phyloP scores from a whole-genome alignment of 345 rosid species.

The Durio zibethinus region DNA sequence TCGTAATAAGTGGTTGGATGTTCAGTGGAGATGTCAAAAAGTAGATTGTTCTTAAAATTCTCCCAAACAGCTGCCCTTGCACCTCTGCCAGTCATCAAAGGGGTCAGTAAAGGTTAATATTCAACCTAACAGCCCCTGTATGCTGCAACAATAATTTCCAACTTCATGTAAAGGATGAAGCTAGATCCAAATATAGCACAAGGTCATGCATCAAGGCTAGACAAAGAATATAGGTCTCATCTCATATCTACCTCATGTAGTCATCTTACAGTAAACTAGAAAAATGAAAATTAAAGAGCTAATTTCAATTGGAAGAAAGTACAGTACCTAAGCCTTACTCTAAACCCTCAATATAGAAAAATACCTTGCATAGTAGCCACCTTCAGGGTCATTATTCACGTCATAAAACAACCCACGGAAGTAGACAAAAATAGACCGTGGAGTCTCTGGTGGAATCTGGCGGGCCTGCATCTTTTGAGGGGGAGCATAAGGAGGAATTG shows the following conservation, averaged over 20 bases:
- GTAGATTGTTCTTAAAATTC: slow-evolving; percentile 87
- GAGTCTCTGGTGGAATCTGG: slow-evolving; percentile 66
- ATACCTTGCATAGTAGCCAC: slow-evolving; percentile 96
- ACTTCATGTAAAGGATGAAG: not conserved
- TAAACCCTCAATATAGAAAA: not conserved
- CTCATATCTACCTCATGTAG: not conserved
- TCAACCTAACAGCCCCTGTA: not conserved
- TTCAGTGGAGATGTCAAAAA: slow-evolving; percentile 91
- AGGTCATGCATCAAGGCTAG: not conserved
- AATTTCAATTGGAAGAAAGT: not conserved
- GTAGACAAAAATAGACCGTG: slow-evolving; percentile 91
- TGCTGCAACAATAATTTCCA: not conserved
- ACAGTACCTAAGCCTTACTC: not conserved
- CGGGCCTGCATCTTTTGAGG: slow-evolving; percentile 91
- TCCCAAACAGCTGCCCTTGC: slow-evolving; percentile 99
- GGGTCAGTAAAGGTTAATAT: slow-evolving; percentile 13
- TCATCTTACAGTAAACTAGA: not conserved
- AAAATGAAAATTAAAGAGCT: not conserved
- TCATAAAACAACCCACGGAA: slow-evolving; percentile 93
- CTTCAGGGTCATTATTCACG: slow-evolving; percentile 94
- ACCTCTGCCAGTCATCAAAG: slow-evolving; percentile 48
- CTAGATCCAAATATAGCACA: not conserved
- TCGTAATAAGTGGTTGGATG: slow-evolving; percentile 95
- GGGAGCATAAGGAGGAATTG: slow-evolving; percentile 95
- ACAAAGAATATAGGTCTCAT: not conserved